phyloP scores from a whole-genome alignment of 1,284 basidiomycete species.

The Trichosporon asahii region DNA sequence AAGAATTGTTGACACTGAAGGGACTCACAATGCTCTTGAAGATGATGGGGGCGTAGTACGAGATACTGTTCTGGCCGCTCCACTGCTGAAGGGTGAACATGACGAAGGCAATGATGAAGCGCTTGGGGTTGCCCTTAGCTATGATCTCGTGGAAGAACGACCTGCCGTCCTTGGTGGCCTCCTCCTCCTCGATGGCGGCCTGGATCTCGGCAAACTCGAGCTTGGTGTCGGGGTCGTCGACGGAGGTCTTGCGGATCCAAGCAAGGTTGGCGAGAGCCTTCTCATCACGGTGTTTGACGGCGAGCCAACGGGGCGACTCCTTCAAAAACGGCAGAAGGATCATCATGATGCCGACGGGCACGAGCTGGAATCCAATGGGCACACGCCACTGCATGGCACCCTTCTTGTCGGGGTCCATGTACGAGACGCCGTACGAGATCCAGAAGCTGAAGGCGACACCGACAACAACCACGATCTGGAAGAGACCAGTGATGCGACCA shows the following conservation, averaged over 20 bases:
- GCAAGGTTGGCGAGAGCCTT: constrained; percentile 55
- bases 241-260: constrained; percentile 60
- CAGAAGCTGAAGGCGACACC: constrained; percentile 39
- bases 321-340: constrained; percentile 66
- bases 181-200: constrained; percentile 56
- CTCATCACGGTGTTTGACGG: constrained; percentile 58
- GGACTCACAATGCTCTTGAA: constrained; percentile 52
- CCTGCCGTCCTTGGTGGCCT: constrained; percentile 40
- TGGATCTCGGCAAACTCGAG: constrained; percentile 58
- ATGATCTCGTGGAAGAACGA: constrained; percentile 59
- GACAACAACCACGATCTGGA: constrained; percentile 71
- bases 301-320: constrained; percentile 58
- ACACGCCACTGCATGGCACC: constrained; percentile 46
- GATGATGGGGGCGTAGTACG: constrained; percentile 60
- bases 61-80: constrained; percentile 62
- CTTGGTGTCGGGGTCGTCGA: constrained; percentile 57
- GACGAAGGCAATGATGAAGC: constrained; percentile 63
- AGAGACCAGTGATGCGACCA: constrained; percentile 64
- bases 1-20: neutral
- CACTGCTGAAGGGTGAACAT: constrained; percentile 64
- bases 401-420: constrained; percentile 30
- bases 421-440: constrained; percentile 32
- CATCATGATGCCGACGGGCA: constrained; percentile 72
- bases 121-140: constrained; percentile 67
- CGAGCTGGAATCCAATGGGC: constrained; percentile 51